A percentile compares a stretch with the other conserved stretches of the same genome.
Evolutionary conservation across 176 grass and related monocot genomes (phyloP).

Genomic region (Dactylis glomerata): DNA sequence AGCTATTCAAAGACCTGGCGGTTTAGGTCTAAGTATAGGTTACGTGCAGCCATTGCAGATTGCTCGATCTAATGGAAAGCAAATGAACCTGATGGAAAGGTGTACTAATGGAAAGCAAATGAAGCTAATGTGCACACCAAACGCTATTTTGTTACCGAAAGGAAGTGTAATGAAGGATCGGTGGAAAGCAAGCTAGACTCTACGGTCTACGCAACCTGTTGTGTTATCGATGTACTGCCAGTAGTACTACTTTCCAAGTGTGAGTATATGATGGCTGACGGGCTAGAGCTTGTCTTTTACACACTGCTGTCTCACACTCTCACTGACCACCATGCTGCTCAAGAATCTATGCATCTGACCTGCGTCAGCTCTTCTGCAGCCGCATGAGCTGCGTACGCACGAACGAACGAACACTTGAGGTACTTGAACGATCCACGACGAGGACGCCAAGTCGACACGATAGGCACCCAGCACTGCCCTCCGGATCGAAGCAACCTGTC

Average conservation of each 20-base stretch:
- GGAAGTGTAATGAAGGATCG: constrained; percentile 1
- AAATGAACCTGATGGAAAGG: too few species aligned
- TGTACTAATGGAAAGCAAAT: too few species aligned
- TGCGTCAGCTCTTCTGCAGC: constrained; percentile 25
- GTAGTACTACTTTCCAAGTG: neutral
- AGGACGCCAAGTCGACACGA: neutral
- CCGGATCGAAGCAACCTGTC: constrained; percentile 6
- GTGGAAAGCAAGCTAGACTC: constrained; percentile 23
- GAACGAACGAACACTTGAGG: neutral
- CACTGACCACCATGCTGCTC: neutral
- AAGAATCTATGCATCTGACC: constrained; percentile 12
- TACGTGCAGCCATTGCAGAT: constrained; percentile 7
- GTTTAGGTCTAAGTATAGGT: constrained; percentile 13
- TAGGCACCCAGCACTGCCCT: neutral
- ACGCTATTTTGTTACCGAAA: neutral
- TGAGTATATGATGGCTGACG: neutral
- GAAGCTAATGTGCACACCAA: too few species aligned
- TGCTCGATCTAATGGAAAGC: constrained; percentile 9
- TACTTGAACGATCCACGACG: neutral
- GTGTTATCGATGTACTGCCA: neutral
- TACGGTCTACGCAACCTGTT: constrained; percentile 31
- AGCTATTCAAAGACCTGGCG: constrained; percentile 35
- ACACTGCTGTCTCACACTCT: neutral
- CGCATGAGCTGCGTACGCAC: constrained; percentile 19
- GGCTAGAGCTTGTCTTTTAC: neutral